Conservation (phyloP, 345 rosid species). For the Toxicodendron radicans region DNA sequence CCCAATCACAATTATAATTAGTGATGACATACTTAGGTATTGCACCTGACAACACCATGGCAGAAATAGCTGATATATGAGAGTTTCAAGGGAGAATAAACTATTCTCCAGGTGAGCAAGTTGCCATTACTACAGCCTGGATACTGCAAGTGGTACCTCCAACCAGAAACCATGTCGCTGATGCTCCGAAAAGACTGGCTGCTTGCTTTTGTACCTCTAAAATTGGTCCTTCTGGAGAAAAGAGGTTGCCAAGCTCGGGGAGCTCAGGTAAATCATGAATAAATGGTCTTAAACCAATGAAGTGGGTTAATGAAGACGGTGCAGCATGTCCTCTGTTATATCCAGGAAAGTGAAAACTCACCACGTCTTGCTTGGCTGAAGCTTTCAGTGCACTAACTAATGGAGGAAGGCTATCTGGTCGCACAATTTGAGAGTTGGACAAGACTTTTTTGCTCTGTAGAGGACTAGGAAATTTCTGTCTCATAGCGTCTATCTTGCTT, state of each 20-base stretch:
- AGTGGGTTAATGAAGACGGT: constrained; percentile 44
- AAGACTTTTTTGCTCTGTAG: constrained; percentile 13
- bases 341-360: constrained; percentile 66
- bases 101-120: constrained; percentile 55
- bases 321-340: constrained; percentile 66
- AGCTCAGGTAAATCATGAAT: constrained; percentile 60
- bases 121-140: constrained; percentile 60
- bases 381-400: constrained; percentile 49
- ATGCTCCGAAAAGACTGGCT: constrained; percentile 54
- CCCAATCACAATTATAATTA: constrained; percentile 49
- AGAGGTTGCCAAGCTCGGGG: constrained; percentile 61
- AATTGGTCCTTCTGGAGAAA: constrained; percentile 58
- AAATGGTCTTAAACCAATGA: constrained; percentile 53
- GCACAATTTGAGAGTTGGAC: constrained; percentile 14
- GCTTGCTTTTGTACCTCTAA: constrained; percentile 59
- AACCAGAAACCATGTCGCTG: constrained; percentile 64
- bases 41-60: constrained; percentile 57
- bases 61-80: constrained; percentile 54
- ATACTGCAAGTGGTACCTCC: constrained; percentile 70
- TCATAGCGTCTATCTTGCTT: constrained; percentile 14
- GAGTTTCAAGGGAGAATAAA: constrained; percentile 61
- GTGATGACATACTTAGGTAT: constrained; percentile 55
- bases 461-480: constrained; percentile 7
- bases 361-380: constrained; percentile 47
- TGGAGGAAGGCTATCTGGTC: constrained; percentile 31